phyloP scores from a whole-genome alignment of 2,329 filamentous ascomycete genomes.

The Lachnellula cervina region DNA sequence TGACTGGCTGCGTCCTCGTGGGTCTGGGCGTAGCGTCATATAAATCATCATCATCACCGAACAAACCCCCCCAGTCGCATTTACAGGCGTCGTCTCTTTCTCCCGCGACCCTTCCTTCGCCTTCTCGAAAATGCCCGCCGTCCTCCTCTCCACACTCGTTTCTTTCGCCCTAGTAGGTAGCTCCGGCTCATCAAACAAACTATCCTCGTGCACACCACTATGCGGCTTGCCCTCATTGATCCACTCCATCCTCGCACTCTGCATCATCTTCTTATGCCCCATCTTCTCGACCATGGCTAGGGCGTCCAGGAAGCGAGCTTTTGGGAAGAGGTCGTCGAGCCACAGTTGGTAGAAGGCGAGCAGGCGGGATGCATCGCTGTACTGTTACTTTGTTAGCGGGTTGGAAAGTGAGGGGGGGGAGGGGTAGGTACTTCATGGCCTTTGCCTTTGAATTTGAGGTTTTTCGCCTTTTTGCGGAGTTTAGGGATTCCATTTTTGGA shows the following conservation, averaged over 20 bases:
- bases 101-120: conserved; percentile 13
- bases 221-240: conserved; percentile 69
- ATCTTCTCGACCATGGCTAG: conserved; percentile 87
- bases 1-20: conserved; percentile 16
- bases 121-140: conserved; percentile 35
- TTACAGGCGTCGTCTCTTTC: conserved; percentile 25
- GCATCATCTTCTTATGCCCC: conserved; percentile 77
- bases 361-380: conserved; percentile 75
- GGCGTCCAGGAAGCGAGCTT: conserved; percentile 88
- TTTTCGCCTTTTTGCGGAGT: conserved; percentile 65
- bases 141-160: conserved; percentile 29
- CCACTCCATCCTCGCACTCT: conserved; percentile 72
- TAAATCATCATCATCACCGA: conserved; percentile 31
- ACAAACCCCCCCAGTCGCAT: not conserved
- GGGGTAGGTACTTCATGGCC: conserved; percentile 68
- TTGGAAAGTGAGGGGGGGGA: not conserved
- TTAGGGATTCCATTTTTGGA: conserved; percentile 80
- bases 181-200: conserved; percentile 24
- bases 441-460: conserved; percentile 82
- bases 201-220: conserved; percentile 25
- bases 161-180: conserved; percentile 26
- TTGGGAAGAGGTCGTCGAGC: conserved; percentile 94
- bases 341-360: conserved; percentile 92
- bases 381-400: conserved; percentile 44
- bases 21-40: conserved; percentile 49